phyloP scores from a whole-genome alignment of 345 rosid species.

The Trapa bicornis region DNA sequence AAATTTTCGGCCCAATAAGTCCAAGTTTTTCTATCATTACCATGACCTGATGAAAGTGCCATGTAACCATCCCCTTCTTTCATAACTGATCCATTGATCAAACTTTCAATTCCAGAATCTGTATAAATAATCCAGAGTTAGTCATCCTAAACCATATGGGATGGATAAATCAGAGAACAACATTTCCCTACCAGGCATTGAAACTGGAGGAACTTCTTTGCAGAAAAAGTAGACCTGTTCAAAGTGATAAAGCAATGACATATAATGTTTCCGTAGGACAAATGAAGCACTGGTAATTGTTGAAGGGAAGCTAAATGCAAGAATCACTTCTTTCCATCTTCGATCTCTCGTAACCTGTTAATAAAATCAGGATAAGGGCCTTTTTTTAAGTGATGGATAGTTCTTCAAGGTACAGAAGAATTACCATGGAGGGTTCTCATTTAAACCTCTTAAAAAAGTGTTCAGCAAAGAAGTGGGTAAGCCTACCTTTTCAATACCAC shows the following conservation, averaged over 20 bases:
- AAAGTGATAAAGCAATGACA: constrained; percentile 50
- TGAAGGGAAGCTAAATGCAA: constrained; percentile 57
- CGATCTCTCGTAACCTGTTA: constrained; percentile 59
- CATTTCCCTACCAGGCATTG: constrained; percentile 18
- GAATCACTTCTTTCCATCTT: constrained; percentile 81
- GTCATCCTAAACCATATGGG: neutral
- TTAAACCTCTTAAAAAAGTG: neutral
- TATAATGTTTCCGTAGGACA: constrained; percentile 63
- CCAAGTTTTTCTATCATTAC: neutral
- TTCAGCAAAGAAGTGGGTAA: neutral
- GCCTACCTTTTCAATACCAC: constrained; percentile 65
- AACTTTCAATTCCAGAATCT: constrained; percentile 21
- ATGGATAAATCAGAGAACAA: neutral
- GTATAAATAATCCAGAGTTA: constrained; percentile 4
- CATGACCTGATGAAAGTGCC: constrained; percentile 16
- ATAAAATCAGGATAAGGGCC: neutral
- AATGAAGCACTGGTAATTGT: constrained; percentile 86
- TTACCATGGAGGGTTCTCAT: neutral
- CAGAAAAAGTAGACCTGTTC: constrained; percentile 63
- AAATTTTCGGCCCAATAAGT: neutral
- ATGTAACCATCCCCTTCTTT: constrained; percentile 15
- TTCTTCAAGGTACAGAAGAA: neutral
- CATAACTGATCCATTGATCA: constrained; percentile 21
- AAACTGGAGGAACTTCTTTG: constrained; percentile 26
- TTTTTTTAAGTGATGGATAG: constrained; percentile 5